Evolutionary conservation across 257 asterid species (phyloP), one percentile per base, ranked within the genome.

Genomic region (Cordia subcordata): DNA sequence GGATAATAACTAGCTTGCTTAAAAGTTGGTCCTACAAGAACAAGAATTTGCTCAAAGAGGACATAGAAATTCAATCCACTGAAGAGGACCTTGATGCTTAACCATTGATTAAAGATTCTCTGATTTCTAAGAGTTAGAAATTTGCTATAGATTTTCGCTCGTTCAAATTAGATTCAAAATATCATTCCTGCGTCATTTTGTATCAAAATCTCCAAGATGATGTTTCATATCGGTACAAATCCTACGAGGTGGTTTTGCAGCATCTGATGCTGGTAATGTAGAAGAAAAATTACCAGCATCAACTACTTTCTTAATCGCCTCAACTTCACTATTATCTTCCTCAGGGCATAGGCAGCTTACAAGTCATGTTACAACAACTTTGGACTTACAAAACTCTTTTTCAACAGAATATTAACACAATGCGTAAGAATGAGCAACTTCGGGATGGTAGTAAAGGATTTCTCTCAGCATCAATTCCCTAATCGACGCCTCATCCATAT

Each of bases 31-130:
- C 82, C 83, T 85, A 58, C 70, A 77, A 60, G 69, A 49, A 75
- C 89, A 75, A 65, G 97, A 97, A 75, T 92, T 88, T 58, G 97
- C 82, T 61, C 97, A 96, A 62, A 88, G 58, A 70, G 95, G 96
- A 75, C 96, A 92, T 49, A 64, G 68, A 62, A 72, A 81, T 57
- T 74, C 81, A 59, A 42, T 67, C 99, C 99, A 88, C 38, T 45
- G 63, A 64, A 92, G 95, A 85, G 49, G 93, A 77, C 65, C 74
- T 74, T 62, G 80, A 80, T 91, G 86, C 79, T 74, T 88, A 88
- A 67, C 88, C 94, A 71, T 73, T 76, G 49, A 81, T 88, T 82
- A 33, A 82, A 82, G 70, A 80, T 56, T 69, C 82, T 92, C 80
- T 88, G 94, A 68, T 86, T 80, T 47, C 85, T 72, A 77, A 85